phyloP scores from a whole-genome alignment of 352 stramenopile genomes.

The Hyaloperonospora arabidopsidis region DNA sequence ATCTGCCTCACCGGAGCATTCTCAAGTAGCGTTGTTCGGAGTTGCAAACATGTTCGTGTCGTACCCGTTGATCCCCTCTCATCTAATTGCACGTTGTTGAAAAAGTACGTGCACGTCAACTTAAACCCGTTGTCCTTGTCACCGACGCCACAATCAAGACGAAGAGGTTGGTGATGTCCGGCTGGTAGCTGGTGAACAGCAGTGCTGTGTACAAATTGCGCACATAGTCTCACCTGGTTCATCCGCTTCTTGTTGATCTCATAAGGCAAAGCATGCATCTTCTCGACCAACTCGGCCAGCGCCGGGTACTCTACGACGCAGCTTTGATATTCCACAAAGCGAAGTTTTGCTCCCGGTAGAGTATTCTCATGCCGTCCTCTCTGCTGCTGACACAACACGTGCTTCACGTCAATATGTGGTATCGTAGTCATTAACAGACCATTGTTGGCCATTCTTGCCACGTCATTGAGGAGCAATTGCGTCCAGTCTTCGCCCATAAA shows the following conservation, averaged over 20 bases:
- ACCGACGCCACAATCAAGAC: constrained; percentile 55
- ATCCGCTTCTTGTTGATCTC: constrained; percentile 75
- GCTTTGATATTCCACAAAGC: constrained; percentile 57
- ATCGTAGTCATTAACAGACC: constrained; percentile 36
- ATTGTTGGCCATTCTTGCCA: constrained; percentile 51
- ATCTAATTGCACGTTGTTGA: constrained; percentile 24
- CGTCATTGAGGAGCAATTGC: constrained; percentile 55
- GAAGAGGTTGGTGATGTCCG: constrained; percentile 43
- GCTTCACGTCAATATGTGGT: constrained; percentile 19
- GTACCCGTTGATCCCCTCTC: background rate
- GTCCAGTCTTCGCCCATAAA: constrained; percentile 82
- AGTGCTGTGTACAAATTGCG: constrained; percentile 61
- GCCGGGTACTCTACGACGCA: constrained; percentile 55
- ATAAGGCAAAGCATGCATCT: constrained; percentile 65
- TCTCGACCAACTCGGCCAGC: constrained; percentile 63
- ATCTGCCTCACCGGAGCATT: constrained; percentile 34
- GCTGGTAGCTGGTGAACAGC: constrained; percentile 39
- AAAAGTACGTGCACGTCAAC: constrained; percentile 68
- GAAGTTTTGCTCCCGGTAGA: constrained; percentile 27
- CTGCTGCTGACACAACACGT: constrained; percentile 13
- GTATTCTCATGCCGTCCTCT: constrained; percentile 4
- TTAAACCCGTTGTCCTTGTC: constrained; percentile 77
- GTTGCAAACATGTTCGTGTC: constrained; percentile 19
- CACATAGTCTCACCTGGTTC: constrained; percentile 38
- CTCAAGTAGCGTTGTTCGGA: constrained; percentile 28